phyloP scores from a whole-genome alignment of 495 filamentous ascomycete genomes.

The Tetracladium setigerum region DNA sequence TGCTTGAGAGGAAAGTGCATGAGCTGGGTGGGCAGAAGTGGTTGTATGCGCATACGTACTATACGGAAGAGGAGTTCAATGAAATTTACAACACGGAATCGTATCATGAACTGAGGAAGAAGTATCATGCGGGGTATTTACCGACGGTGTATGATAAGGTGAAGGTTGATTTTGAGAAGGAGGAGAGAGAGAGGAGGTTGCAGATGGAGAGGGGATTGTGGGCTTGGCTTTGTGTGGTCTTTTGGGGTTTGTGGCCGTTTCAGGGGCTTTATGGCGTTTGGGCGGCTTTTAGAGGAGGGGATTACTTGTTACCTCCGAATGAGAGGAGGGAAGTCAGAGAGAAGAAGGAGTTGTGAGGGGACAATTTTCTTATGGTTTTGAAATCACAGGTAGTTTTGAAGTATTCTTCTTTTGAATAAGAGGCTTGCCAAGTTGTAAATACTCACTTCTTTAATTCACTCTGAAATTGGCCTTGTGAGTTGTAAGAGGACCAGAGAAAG shows the following conservation, averaged over 20 bases:
- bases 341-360: not conserved
- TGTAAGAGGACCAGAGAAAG: no score
- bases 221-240: conserved; percentile 6
- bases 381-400: no score
- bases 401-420: no score
- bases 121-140: conserved; percentile 42
- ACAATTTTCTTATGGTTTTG: no score
- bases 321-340: not conserved
- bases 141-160: conserved; percentile 53
- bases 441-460: no score
- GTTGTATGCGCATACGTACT: conserved; percentile 54
- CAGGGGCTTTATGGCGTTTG: conserved; percentile 26
- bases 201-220: conserved; percentile 4
- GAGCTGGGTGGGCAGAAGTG: conserved; percentile 58
- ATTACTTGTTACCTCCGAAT: conserved; percentile 20
- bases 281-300: conserved; percentile 21
- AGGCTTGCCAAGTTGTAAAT: no score
- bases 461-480: no score
- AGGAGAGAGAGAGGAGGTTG: not conserved
- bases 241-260: conserved; percentile 27
- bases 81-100: conserved; percentile 36
- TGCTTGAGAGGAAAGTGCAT: conserved; percentile 54
- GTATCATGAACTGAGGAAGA: conserved; percentile 43
- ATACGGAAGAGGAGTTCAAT: conserved; percentile 45
- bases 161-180: conserved; percentile 28